Evolutionary conservation across 192 early-diverging fungal species (phyloP).

Genomic region (Obelidium mucronatum): DNA sequence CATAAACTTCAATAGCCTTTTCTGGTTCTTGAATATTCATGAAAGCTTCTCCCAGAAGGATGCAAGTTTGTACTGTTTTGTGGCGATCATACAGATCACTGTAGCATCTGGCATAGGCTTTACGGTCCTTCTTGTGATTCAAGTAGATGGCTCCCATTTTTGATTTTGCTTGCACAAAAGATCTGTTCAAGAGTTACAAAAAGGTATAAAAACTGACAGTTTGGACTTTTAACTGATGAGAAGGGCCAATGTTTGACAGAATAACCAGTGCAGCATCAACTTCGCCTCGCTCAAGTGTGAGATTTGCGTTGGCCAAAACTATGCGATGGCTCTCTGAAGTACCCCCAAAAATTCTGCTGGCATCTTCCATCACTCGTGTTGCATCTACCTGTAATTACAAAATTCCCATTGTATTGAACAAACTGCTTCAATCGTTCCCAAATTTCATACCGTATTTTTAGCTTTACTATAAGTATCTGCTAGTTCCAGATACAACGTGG

Average conservation of each 20-base stretch:
- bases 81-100: constrained; percentile 53
- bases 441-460: constrained; percentile 42
- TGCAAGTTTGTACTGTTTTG: constrained; percentile 55
- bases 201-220: background rate
- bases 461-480: constrained; percentile 50
- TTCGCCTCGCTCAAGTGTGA: constrained; percentile 46
- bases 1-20: constrained; percentile 61
- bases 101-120: constrained; percentile 59
- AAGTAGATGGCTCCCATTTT: constrained; percentile 59
- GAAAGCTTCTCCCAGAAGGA: constrained; percentile 62
- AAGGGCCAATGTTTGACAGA: constrained; percentile 42
- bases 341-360: constrained; percentile 44
- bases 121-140: constrained; percentile 59
- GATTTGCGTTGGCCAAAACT: constrained; percentile 51
- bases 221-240: constrained; percentile 30
- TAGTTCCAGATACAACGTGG: constrained; percentile 51
- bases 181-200: constrained; percentile 12
- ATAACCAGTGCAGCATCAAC: constrained; percentile 50
- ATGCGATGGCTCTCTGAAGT: constrained; percentile 50
- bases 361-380: constrained; percentile 52
- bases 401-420: background rate
- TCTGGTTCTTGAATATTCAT: constrained; percentile 66
- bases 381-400: constrained; percentile 40
- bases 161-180: constrained; percentile 52
- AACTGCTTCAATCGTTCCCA: too few species aligned